Evolutionary conservation across 192 early-diverging fungal species (phyloP).

Genomic region (Martensiomyces pterosporus): DNA sequence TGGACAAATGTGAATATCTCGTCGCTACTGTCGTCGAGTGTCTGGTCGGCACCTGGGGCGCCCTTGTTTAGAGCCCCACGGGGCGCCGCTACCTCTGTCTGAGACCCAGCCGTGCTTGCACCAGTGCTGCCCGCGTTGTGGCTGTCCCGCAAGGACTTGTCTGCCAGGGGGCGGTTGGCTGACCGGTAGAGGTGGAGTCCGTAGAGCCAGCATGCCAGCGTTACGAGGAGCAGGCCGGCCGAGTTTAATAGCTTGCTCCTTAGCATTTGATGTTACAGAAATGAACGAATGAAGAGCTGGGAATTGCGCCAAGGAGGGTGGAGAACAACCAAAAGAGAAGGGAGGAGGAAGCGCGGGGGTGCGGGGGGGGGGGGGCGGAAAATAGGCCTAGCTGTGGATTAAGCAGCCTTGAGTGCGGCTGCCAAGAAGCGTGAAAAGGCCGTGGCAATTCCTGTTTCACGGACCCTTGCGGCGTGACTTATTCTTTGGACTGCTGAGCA

Average conservation of each 20-base stretch:
- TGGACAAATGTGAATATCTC: constrained; percentile 69
- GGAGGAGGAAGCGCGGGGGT: not conserved
- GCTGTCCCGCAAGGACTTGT: not conserved
- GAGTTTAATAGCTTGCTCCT: constrained; percentile 8
- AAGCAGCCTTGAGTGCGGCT: too few species aligned
- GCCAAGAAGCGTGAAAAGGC: too few species aligned
- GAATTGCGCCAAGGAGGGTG: not conserved
- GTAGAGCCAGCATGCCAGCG: constrained; percentile 42
- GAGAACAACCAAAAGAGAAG: not conserved
- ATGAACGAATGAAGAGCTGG: not conserved
- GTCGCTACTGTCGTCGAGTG: constrained; percentile 54
- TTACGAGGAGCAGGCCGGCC: constrained; percentile 19
- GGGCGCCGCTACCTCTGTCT: not conserved
- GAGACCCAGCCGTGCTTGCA: not conserved
- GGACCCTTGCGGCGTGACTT: too few species aligned
- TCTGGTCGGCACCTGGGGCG: constrained; percentile 3
- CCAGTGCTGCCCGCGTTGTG: not conserved
- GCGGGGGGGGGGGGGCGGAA: too few species aligned
- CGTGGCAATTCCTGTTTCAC: too few species aligned
- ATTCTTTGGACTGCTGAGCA: too few species aligned
- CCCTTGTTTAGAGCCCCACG: too few species aligned
- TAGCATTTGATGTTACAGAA: not conserved
- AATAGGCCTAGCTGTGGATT: too few species aligned
- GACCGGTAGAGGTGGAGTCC: constrained; percentile 28
- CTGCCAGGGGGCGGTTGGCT: constrained; percentile 28